Evolutionary conservation across 2,329 filamentous ascomycete species (phyloP).

Genomic region (Hypoxylon sp.): DNA sequence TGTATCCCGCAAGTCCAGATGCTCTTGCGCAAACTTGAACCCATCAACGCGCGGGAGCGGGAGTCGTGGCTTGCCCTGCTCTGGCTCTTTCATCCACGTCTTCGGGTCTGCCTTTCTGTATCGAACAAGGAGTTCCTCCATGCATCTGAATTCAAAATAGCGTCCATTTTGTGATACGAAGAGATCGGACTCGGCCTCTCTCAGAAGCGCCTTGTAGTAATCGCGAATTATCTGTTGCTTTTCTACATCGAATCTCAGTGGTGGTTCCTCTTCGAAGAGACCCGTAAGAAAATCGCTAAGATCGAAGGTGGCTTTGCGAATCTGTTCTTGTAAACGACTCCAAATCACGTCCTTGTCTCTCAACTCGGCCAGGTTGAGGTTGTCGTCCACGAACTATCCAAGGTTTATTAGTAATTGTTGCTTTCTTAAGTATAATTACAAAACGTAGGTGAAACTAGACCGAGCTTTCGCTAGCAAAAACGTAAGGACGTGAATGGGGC

Average conservation of each 20-base stretch:
- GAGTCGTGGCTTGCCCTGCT: not conserved
- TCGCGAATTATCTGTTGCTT: not conserved
- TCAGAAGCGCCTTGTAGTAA: constrained; percentile 16
- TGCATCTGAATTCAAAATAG: constrained; percentile 29
- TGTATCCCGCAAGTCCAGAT: not conserved
- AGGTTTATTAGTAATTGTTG: not conserved
- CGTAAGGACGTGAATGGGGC: constrained; percentile 19
- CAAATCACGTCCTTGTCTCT: constrained; percentile 28
- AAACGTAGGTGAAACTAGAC: not conserved
- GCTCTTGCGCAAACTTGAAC: constrained; percentile 14
- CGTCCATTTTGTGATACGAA: constrained; percentile 31
- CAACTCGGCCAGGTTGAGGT: constrained; percentile 27
- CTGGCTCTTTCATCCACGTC: constrained; percentile 1
- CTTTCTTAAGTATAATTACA: not conserved
- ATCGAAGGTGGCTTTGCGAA: constrained; percentile 6
- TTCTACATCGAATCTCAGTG: not conserved
- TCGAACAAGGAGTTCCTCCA: constrained; percentile 35
- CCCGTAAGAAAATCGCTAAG: not conserved
- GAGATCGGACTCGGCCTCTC: constrained; percentile 5
- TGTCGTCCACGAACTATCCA: constrained; percentile 32
- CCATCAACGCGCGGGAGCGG: not conserved
- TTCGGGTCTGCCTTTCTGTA: not conserved
- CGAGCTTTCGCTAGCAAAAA: not conserved
- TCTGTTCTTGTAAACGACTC: constrained; percentile 5
- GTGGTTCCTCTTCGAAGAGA: not conserved